These are phyloP conservation scores for Gleditsia sinensis DNA, from an alignment of 306 rosid genomes.

Conservation along the genomic window DNA sequence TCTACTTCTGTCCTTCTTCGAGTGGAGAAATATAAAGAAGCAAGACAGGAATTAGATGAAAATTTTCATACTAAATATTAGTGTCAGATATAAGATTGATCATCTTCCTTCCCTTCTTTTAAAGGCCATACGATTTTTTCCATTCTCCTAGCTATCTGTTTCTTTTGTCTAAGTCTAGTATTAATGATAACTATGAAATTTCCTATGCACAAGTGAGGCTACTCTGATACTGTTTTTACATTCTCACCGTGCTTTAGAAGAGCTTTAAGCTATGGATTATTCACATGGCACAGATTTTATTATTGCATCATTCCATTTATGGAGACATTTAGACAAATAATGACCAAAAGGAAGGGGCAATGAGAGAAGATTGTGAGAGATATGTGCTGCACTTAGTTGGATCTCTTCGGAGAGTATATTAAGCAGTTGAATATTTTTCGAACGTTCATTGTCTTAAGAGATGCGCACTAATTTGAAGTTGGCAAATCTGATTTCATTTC, in stretches of 20 bases:
- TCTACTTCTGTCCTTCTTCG: conserved; percentile 54
- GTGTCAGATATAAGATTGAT: conserved; percentile 69
- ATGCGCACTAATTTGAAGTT: conserved; percentile 17
- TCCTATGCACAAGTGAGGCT: background rate
- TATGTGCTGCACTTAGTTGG: background rate
- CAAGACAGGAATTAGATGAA: conserved; percentile 74
- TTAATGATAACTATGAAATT: conserved; percentile 1
- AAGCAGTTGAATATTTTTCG: background rate
- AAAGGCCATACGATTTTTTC: conserved; percentile 10
- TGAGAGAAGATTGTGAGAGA: background rate
- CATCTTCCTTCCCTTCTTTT: background rate
- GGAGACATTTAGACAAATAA: too few relatives aligned
- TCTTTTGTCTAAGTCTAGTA: conserved; percentile 18
- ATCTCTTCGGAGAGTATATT: background rate
- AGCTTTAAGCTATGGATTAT: conserved; percentile 25
- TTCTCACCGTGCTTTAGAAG: too few relatives aligned
- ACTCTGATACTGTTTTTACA: background rate
- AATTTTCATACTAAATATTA: conserved; percentile 80
- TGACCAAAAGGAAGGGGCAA: background rate
- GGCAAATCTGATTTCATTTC: conserved; percentile 25
- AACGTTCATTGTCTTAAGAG: background rate
- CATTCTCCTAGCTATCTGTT: conserved; percentile 2
- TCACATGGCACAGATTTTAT: background rate
- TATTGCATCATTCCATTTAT: conserved; percentile 12
- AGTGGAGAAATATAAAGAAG: conserved; percentile 73